phyloP scores from a whole-genome alignment of 1,139 yeast genomes.

The Pichia kudriavzevii region DNA sequence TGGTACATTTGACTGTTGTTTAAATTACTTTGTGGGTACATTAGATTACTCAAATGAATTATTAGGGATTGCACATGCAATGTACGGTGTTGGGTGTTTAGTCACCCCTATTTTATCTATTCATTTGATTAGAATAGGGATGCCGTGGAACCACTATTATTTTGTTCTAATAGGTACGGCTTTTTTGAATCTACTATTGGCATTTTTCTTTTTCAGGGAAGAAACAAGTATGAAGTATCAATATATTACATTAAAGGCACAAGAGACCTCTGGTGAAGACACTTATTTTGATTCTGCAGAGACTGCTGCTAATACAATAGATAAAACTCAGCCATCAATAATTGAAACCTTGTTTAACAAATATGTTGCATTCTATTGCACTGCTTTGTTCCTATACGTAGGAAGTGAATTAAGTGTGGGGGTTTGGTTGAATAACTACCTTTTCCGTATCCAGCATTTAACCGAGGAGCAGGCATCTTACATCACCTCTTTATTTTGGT shows the following conservation, averaged over 20 bases:
- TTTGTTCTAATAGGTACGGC: slow-evolving; percentile 31
- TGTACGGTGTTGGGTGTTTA: slow-evolving; percentile 64
- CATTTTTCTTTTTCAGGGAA: slow-evolving; percentile 33
- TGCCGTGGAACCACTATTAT: slow-evolving; percentile 43
- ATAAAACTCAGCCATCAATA: slow-evolving; percentile 20
- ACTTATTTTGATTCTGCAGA: too few relatives aligned
- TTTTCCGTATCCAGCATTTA: slow-evolving; percentile 41
- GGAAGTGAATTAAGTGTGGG: slow-evolving; percentile 70
- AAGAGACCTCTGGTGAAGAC: too few relatives aligned
- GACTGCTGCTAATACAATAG: slow-evolving; percentile 11
- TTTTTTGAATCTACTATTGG: slow-evolving; percentile 22
- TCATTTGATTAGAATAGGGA: slow-evolving; percentile 22
- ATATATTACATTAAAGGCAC: too few relatives aligned
- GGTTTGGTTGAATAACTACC: slow-evolving; percentile 56
- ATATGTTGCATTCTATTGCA: slow-evolving; percentile 41
- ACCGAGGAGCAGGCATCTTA: slow-evolving; percentile 45
- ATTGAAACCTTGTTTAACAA: slow-evolving; percentile 35
- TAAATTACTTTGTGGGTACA: slow-evolving; percentile 53
- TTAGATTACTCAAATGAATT: slow-evolving; percentile 52
- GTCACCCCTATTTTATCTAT: slow-evolving; percentile 43
- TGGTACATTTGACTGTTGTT: slow-evolving; percentile 54
- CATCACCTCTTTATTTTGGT: slow-evolving; percentile 62
- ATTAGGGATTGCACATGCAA: slow-evolving; percentile 60
- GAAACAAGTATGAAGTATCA: slow-evolving; percentile 53
- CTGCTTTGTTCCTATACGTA: slow-evolving; percentile 48